Evolutionary conservation across 2,329 filamentous ascomycete genomes (phyloP).

Genomic region (Pyrenophora graminea): DNA sequence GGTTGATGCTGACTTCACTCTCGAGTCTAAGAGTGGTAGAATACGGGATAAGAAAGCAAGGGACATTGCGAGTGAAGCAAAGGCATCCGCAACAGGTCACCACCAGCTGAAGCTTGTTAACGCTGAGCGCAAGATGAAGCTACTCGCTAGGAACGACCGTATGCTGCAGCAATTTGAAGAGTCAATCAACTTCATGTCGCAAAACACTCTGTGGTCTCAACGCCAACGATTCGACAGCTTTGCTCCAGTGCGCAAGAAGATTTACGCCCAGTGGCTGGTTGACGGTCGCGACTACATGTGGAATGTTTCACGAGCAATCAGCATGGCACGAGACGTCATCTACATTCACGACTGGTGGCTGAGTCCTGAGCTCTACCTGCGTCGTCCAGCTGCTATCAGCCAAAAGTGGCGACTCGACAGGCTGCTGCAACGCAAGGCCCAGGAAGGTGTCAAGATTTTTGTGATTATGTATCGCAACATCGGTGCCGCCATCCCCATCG

Average conservation of each 20-base stretch:
- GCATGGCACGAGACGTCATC: conserved; percentile 95
- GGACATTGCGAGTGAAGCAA: conserved; percentile 68
- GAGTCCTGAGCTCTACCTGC: conserved; percentile 93
- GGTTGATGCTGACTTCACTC: conserved; percentile 85
- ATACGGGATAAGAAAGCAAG: conserved; percentile 59
- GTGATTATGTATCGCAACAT: conserved; percentile 98
- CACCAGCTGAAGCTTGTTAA: conserved; percentile 89
- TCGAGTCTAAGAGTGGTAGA: conserved; percentile 69
- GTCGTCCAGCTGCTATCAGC: conserved; percentile 89
- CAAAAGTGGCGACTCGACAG: conserved; percentile 97
- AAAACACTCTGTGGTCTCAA: conserved; percentile 79
- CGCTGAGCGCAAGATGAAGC: conserved; percentile 86
- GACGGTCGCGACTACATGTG: conserved; percentile 99
- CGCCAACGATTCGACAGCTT: conserved; percentile 90
- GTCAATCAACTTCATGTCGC: conserved; percentile 84
- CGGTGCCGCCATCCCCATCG: conserved; percentile 94
- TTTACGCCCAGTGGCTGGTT: conserved; percentile 94
- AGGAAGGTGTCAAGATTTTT: conserved; percentile 95
- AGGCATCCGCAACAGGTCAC: conserved; percentile 69
- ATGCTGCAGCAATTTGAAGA: conserved; percentile 91
- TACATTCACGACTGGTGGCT: conserved; percentile 99
- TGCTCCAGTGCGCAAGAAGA: conserved; percentile 81
- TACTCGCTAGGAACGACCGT: conserved; percentile 88
- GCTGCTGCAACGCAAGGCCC: conserved; percentile 88
- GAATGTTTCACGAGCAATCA: conserved; percentile 96